phyloP scores from a whole-genome alignment of 805 yeast species.

The Kodamaea hsintzibuensis region DNA sequence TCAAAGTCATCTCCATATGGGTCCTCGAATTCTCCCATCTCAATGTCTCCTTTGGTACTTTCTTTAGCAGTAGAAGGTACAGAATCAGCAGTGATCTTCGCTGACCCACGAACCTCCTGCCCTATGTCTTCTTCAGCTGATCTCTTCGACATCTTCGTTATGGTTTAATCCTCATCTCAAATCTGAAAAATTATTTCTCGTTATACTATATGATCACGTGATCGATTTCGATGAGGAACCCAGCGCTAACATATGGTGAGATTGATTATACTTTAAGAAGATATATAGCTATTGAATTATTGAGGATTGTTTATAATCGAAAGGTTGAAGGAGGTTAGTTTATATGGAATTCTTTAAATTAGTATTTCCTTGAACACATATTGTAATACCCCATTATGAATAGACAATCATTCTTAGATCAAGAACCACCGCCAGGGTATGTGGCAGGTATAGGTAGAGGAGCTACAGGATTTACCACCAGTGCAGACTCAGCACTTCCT shows the following conservation, averaged over 20 bases:
- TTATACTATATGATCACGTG: neutral
- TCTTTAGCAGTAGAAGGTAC: constrained; percentile 40
- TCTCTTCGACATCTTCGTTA: constrained; percentile 53
- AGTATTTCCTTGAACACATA: neutral
- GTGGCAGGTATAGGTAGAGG: constrained; percentile 94
- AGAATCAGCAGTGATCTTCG: constrained; percentile 34
- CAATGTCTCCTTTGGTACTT: constrained; percentile 42
- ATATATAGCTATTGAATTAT: too few species aligned
- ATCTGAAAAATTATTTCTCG: constrained; percentile 1
- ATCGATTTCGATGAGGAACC: too few species aligned
- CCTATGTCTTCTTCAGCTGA: constrained; percentile 37
- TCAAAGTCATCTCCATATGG: constrained; percentile 90
- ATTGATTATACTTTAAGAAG: too few species aligned
- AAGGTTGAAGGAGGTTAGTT: too few species aligned
- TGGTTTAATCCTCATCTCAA: neutral
- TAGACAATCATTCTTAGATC: constrained; percentile 60
- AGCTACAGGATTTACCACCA: constrained; percentile 88
- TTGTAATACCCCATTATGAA: neutral
- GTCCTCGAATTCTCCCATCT: constrained; percentile 85
- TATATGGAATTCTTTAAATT: too few species aligned
- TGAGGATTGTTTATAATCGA: too few species aligned
- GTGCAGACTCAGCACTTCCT: constrained; percentile 68
- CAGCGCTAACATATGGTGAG: too few species aligned
- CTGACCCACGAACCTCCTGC: constrained; percentile 27
- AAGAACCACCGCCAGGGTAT: constrained; percentile 86